A percentile compares a stretch with the other conserved stretches of the same genome.
Evolutionary conservation across 129 eudicot genomes (phyloP).

Genomic region (Pseudognaphalium luteoalbum): DNA sequence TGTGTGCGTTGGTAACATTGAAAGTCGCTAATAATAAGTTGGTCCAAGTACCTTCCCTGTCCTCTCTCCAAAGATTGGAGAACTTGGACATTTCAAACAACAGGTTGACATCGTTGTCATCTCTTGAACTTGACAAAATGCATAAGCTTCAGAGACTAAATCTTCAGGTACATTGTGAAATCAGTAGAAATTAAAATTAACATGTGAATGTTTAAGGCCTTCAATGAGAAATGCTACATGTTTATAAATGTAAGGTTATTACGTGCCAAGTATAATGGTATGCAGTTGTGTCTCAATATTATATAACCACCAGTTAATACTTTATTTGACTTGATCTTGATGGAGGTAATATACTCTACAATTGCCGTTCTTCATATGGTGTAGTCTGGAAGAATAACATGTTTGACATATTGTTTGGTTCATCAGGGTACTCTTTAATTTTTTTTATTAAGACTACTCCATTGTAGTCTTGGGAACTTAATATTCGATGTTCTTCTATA

Average conservation of each 20-base stretch:
- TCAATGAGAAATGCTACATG: conserved; percentile 23
- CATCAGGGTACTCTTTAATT: conserved; percentile 1
- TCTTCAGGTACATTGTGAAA: conserved; percentile 64
- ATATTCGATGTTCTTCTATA: not conserved
- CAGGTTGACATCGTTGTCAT: conserved; percentile 71
- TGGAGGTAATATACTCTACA: conserved; percentile 4
- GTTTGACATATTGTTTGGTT: not conserved
- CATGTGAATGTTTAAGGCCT: not conserved
- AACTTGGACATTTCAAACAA: conserved; percentile 82
- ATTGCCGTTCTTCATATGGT: conserved; percentile 9
- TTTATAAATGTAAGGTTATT: conserved; percentile 24
- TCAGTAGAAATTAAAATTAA: not conserved
- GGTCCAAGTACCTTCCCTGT: conserved; percentile 62
- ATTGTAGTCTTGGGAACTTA: conserved; percentile 7
- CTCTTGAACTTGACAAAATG: conserved; percentile 69
- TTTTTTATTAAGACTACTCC: conserved; percentile 13
- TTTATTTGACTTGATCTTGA: conserved; percentile 14
- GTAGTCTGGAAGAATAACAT: not conserved
- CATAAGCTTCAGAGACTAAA: conserved; percentile 60
- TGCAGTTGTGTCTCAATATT: not conserved
- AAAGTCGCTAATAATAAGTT: conserved; percentile 81
- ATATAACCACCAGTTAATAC: not conserved
- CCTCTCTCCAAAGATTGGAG: conserved; percentile 70
- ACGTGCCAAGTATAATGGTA: conserved; percentile 4
- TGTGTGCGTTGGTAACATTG: conserved; percentile 61